phyloP scores from a whole-genome alignment of 192 early-diverging fungal genomes.

The Chytriomyces sp. region DNA sequence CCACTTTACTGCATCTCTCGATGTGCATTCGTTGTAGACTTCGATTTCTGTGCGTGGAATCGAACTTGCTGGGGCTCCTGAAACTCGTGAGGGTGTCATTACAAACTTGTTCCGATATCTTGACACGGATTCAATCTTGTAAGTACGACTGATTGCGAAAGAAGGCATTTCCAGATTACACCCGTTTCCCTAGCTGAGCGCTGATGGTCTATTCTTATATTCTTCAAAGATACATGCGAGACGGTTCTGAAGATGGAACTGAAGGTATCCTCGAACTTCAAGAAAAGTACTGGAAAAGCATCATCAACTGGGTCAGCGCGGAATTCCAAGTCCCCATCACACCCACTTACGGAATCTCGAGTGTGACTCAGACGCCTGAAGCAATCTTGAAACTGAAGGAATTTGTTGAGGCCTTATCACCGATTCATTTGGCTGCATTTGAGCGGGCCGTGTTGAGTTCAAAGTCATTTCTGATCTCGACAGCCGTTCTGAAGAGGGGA shows the following conservation, averaged over 20 bases:
- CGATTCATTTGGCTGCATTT: conserved; percentile 59
- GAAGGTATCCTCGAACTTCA: conserved; percentile 81
- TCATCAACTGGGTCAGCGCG: conserved; percentile 76
- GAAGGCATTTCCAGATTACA: neutral
- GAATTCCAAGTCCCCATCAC: conserved; percentile 72
- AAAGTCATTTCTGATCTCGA: conserved; percentile 89
- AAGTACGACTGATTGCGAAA: conserved; percentile 12
- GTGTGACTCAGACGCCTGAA: conserved; percentile 66
- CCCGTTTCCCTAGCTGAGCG: neutral
- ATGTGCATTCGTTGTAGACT: conserved; percentile 59
- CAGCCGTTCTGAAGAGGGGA: conserved; percentile 81
- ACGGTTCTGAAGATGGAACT: conserved; percentile 80
- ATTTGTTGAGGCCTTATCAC: neutral
- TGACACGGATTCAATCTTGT: conserved; percentile 88
- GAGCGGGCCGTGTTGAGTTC: conserved; percentile 82
- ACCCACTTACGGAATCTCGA: conserved; percentile 74
- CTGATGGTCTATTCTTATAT: neutral
- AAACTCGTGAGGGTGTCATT: conserved; percentile 71
- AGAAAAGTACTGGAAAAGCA: conserved; percentile 75
- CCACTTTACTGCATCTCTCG: neutral
- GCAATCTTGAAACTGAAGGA: conserved; percentile 63
- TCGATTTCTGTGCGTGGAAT: conserved; percentile 86
- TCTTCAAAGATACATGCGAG: conserved; percentile 72
- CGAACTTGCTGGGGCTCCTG: conserved; percentile 68
- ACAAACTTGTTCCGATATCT: conserved; percentile 79